Conservation (phyloP, 1,139 yeast species). For the Geotrichum australiense region DNA sequence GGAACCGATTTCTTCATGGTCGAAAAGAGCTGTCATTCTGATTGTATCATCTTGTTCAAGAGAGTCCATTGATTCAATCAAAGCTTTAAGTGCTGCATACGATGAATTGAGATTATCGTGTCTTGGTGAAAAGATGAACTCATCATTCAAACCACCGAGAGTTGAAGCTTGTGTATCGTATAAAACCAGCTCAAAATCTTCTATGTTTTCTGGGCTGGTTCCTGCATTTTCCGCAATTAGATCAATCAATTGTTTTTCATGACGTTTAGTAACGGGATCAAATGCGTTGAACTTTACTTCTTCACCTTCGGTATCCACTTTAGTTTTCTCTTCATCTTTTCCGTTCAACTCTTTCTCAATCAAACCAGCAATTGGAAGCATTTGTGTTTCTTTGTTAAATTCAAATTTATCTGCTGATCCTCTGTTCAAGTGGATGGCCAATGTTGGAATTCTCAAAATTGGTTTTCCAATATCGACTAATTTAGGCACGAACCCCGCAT, state of each 20-base stretch:
- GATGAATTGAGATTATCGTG: conserved; percentile 87
- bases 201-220: conserved; percentile 50
- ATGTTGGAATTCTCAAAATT: conserved; percentile 80
- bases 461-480: conserved; percentile 79
- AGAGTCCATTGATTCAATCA: conserved; percentile 46
- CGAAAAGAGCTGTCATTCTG: conserved; percentile 70
- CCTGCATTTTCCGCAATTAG: conserved; percentile 60
- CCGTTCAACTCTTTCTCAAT: conserved; percentile 34
- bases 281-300: conserved; percentile 59
- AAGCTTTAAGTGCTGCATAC: conserved; percentile 66
- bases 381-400: conserved; percentile 80
- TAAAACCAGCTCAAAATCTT: conserved; percentile 85
- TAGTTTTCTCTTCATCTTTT: conserved; percentile 23
- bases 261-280: conserved; percentile 62
- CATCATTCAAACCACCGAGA: conserved; percentile 84
- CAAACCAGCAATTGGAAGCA: conserved; percentile 83
- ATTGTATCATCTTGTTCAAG: conserved; percentile 49
- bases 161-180: conserved; percentile 79
- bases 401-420: conserved; percentile 73
- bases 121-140: conserved; percentile 89
- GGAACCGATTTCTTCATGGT: conserved; percentile 93
- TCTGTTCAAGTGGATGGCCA: conserved; percentile 87
- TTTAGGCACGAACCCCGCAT: conserved; percentile 47
- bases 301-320: conserved; percentile 42
- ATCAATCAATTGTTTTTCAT: conserved; percentile 61